Base-by-base conservation (phyloP, 148 eudicot species). In the Diospyros lotus region DNA sequence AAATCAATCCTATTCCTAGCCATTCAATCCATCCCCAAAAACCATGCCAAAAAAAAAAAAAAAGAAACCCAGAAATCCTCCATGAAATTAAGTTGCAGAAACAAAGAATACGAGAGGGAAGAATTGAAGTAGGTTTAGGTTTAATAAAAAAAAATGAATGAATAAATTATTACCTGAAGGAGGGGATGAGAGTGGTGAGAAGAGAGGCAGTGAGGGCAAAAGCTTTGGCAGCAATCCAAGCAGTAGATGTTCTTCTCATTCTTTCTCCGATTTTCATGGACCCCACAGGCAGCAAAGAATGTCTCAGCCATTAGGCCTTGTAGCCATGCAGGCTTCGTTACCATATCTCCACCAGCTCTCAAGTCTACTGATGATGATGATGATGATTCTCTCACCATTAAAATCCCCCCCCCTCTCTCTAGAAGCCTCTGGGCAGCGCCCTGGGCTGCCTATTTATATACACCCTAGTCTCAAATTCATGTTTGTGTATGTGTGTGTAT, bases 181-280 rank as follows among this genome's bases (percentile, higher is more conserved):
- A 93, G 88, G 56, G 91, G 90, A 81, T 93, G 97, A 66, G 89
- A 83, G 78, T 66, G 84, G 62, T 93, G 97, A 78, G 86, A 76
- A 69, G 89, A 85, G 17, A 91, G 87, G 66, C 97, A 91, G 91
- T 91, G 97, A 82, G 85, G 86, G 90, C 97, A 91, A 53, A 91
- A 82, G 72, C 84, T 83, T 50, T 71, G 88, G 75, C 97, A 87
- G 17, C 97, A 91, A 66, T 78, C 73, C 73, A 91, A 82, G 85
- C 97, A 91, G 75, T 83, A 91, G 61, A 91, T 87, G 85, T 93
- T 93, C 85, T 86, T 93, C 78, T 93, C 97, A 67, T 93, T 93
- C 81, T 93, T 93, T 85, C 87, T 81, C 15, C 77, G 75, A 48
- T 61, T 71, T 43, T 82, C 76, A 77, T 93, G 97, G 80, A 63